Percentiles rank a stretch among this genome's conserved stretches.
phyloP scores from a whole-genome alignment of 2,329 filamentous ascomycete genomes.

The Aspergillus ochraceus region DNA sequence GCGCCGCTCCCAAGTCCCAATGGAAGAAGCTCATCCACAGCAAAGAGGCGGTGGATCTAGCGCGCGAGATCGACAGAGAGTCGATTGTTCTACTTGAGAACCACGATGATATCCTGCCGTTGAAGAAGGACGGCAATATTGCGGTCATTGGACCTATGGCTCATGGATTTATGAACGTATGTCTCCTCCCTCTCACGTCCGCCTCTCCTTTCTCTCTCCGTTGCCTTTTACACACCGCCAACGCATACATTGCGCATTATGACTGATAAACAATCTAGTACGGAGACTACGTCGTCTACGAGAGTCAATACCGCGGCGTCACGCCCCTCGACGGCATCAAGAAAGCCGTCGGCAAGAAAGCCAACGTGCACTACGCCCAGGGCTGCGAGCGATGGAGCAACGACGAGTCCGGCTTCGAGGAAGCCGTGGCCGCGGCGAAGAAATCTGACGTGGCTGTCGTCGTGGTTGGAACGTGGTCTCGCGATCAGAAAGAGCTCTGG shows the following conservation, averaged over 20 bases:
- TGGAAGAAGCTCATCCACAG: conserved; percentile 64
- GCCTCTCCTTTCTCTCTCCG: neutral
- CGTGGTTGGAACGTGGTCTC: conserved; percentile 72
- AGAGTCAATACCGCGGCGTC: conserved; percentile 63
- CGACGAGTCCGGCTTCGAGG: conserved; percentile 66
- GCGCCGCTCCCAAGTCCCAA: conserved; percentile 56
- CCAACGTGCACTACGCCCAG: conserved; percentile 64
- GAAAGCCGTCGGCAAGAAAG: conserved; percentile 55
- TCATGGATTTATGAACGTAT: conserved; percentile 67
- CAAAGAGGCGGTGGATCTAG: conserved; percentile 57
- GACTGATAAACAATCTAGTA: conserved; percentile 47
- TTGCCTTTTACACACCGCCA: too few relatives aligned
- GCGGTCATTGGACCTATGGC: conserved; percentile 77
- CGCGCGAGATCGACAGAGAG: conserved; percentile 64
- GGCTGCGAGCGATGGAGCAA: conserved; percentile 73
- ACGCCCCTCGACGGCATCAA: conserved; percentile 70
- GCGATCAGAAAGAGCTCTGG: conserved; percentile 73
- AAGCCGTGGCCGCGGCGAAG: conserved; percentile 65
- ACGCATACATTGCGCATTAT: too few relatives aligned
- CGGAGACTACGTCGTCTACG: conserved; percentile 71
- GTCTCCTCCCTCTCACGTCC: conserved; percentile 16
- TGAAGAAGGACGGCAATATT: conserved; percentile 65
- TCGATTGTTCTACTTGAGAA: conserved; percentile 64
- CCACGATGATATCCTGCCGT: conserved; percentile 53
- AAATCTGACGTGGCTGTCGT: conserved; percentile 71